Evolutionary conservation across 139 green algal genomes (phyloP), one percentile per base, ranked within the genome.

Genomic region (Eudorina sp.): DNA sequence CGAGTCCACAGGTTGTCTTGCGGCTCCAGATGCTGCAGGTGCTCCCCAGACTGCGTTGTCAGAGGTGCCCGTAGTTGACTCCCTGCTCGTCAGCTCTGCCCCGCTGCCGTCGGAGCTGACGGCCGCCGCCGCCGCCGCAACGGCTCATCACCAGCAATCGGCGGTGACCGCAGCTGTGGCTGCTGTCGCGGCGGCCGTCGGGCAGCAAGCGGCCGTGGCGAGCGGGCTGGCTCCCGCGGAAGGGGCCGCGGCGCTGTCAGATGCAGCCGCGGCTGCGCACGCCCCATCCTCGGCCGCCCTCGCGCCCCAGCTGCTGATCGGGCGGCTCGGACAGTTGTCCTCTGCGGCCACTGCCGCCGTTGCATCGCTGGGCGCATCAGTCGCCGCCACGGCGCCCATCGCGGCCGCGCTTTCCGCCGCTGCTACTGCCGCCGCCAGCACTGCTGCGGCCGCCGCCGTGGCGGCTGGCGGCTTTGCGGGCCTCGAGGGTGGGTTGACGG

Each of bases 281-380:
- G 31, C n/a, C 62, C 62, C 11, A 72, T 34, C 21, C 27, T 25
- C 16, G n/a, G 68, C 2, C 31, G 13, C 62, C 19, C 31, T 72
- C 2, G 62, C 62, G 13, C 36, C 68, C 11, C 68, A 55, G 70
- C 70, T 58, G n/a, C 36, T 73, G 38, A 34, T 53, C 25, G 62
- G 62, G 60, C 77, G 53, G 6, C 53, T 84, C 27, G 38, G 4
- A 0, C 53, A 53, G 70, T 62, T 86, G 4, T 76, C 60, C 62
- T 74, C 43, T 25, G 48, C 51, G 0, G 75, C 51, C 19, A 53
- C 51, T 31, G 34, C 51, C n/a, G 80, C 80, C 31, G 80, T 86
- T 0, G 62, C 58, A 4, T 86, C 80, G 0, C 62, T 86, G n/a
- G 80, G 80, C 43, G 80, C 80, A 2, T 48, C 75, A 19, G 75